Percentiles rank a stretch among this genome's conserved stretches.
Evolutionary conservation across 441 rosid species (phyloP).

Genomic region (Rhodomyrtus psidioides): DNA sequence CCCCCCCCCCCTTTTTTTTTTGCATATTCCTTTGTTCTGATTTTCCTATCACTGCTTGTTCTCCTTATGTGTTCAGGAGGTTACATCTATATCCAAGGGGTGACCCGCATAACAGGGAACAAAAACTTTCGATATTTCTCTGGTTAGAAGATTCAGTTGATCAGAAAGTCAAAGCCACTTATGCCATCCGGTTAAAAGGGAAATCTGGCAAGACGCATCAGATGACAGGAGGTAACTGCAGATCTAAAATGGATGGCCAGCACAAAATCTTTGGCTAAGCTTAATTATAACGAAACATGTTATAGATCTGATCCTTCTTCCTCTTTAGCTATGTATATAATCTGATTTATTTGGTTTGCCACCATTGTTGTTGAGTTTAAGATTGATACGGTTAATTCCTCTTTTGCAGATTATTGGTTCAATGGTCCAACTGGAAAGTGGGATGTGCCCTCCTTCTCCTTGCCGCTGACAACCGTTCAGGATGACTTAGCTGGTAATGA

Average conservation of each 20-base stretch:
- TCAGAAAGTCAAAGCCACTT: not conserved
- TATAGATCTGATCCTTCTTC: not conserved
- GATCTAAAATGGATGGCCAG: not conserved
- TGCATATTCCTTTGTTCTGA: too few relatives aligned
- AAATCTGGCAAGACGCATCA: not conserved
- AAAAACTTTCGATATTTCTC: not conserved
- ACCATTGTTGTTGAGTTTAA: not conserved
- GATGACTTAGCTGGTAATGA: not conserved
- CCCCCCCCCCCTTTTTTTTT: too few relatives aligned
- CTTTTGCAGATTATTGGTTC: not conserved
- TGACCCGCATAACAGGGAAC: not conserved
- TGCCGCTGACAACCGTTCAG: not conserved
- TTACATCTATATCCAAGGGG: not conserved
- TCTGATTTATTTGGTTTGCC: not conserved
- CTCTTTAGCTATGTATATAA: not conserved
- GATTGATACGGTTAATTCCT: not conserved
- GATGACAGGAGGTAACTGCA: not conserved
- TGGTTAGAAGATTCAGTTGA: not conserved
- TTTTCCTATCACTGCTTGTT: too few relatives aligned
- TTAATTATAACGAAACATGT: not conserved
- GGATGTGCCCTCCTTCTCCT: fast-evolving
- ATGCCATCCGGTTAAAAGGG: not conserved
- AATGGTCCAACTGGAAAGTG: fast-evolving
- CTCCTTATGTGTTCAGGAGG: not conserved
- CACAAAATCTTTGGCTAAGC: not conserved